Evolutionary conservation across 306 rosid species (phyloP).

Genomic region (Citrullus mucosospermus): DNA sequence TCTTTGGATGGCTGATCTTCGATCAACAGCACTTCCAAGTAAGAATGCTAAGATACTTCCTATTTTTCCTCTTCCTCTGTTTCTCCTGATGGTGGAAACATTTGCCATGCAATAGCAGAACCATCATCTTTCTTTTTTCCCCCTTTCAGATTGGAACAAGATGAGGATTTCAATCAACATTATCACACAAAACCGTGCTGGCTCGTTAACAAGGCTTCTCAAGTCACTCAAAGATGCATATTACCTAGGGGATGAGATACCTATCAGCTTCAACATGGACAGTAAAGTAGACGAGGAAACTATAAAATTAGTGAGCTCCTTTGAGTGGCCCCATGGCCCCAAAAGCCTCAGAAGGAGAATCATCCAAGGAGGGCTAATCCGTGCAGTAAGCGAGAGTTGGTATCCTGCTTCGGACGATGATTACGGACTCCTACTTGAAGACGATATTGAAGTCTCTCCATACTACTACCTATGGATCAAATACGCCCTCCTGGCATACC

Average conservation of each 20-base stretch:
- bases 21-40: slow-evolving; percentile 77
- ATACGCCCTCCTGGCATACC: slow-evolving; percentile 76
- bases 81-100: background rate
- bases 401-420: slow-evolving; percentile 81
- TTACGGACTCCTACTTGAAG: slow-evolving; percentile 81
- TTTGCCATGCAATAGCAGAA: background rate
- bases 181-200: slow-evolving; percentile 68
- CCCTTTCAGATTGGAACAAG: slow-evolving; percentile 62
- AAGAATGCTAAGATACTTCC: slow-evolving; percentile 13
- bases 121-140: background rate
- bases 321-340: slow-evolving; percentile 90
- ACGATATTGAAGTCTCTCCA: slow-evolving; percentile 90
- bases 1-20: slow-evolving; percentile 95
- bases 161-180: slow-evolving; percentile 73
- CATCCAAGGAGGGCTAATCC: slow-evolving; percentile 90
- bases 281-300: slow-evolving; percentile 83
- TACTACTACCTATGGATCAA: slow-evolving; percentile 92
- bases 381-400: slow-evolving; percentile 98
- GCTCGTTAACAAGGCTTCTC: slow-evolving; percentile 70
- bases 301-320: slow-evolving; percentile 41
- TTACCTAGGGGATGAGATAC: slow-evolving; percentile 76
- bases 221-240: slow-evolving; percentile 70
- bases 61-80: background rate
- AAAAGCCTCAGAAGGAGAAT: slow-evolving; percentile 79
- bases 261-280: slow-evolving; percentile 84